These are phyloP conservation scores for Penicillium frequentans DNA, from an alignment of 2,329 filamentous ascomycete species.

Conservation along the genomic window DNA sequence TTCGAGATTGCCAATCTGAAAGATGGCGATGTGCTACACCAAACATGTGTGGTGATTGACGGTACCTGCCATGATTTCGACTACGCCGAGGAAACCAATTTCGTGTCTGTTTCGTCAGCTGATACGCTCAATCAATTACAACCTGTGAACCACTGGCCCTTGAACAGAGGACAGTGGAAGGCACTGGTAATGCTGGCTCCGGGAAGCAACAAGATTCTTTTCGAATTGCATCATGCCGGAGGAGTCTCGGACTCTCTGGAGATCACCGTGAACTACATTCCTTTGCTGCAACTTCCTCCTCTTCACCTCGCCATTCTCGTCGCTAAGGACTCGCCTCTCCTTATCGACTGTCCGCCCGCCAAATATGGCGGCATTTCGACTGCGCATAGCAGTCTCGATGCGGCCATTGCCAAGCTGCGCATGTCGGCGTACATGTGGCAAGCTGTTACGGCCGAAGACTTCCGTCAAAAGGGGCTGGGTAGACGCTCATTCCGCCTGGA, in stretches of 20 bases:
- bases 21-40: slow-evolving; percentile 12
- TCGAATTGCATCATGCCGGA: slow-evolving; percentile 8
- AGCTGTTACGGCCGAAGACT: slow-evolving; percentile 22
- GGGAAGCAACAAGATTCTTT: slow-evolving; percentile 12
- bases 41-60: slow-evolving; percentile 10
- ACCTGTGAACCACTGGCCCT: slow-evolving; percentile 13
- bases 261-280: slow-evolving; percentile 16
- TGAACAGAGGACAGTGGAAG: slow-evolving; percentile 15
- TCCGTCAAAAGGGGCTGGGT: slow-evolving; percentile 20
- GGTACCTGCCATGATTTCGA: slow-evolving; percentile 9
- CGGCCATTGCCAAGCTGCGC: slow-evolving; percentile 21
- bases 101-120: slow-evolving; percentile 1
- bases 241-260: slow-evolving; percentile 7
- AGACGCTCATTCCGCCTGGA: slow-evolving; percentile 25
- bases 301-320: slow-evolving; percentile 23
- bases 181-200: slow-evolving; percentile 18
- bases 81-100: slow-evolving; percentile 3
- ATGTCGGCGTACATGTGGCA: slow-evolving; percentile 27
- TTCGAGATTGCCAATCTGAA: slow-evolving; percentile 11
- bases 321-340: slow-evolving; percentile 20
- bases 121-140: not conserved
- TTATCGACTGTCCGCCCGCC: slow-evolving; percentile 21
- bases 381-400: slow-evolving; percentile 16
- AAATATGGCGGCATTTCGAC: slow-evolving; percentile 18
- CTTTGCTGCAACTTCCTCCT: slow-evolving; percentile 18